These are phyloP conservation scores for Globisporangium echinulatum DNA, from an alignment of 352 stramenopile species.

Conservation along the genomic window DNA sequence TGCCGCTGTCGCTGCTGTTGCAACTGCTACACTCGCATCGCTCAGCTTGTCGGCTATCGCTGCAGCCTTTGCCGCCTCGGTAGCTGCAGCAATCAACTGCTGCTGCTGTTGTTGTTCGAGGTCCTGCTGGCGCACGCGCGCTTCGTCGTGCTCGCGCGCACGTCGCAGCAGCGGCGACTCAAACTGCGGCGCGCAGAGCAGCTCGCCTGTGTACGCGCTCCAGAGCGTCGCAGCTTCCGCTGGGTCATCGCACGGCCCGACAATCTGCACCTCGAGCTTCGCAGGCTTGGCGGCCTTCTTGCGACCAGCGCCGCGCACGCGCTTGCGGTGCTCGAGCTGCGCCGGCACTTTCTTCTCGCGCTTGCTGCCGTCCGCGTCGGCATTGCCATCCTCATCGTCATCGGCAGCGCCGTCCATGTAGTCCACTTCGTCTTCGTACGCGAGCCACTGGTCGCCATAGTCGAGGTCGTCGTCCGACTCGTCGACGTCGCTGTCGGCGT, in stretches of 20 bases:
- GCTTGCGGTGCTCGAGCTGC: conserved; percentile 44
- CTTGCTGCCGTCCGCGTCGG: conserved; percentile 17
- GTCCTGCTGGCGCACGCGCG: conserved; percentile 23
- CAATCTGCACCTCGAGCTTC: conserved; percentile 58
- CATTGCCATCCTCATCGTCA: conserved; percentile 10
- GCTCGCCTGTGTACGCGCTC: conserved; percentile 15
- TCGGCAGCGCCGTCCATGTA: conserved; percentile 54
- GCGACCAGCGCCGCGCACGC: conserved; percentile 17
- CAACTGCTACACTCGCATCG: conserved; percentile 15
- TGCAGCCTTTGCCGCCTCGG: conserved; percentile 6
- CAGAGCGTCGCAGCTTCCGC: conserved; percentile 12
- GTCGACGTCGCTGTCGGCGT: conserved; percentile 59
- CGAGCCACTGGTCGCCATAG: conserved; percentile 81
- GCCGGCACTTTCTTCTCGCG: conserved; percentile 49
- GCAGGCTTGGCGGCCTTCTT: conserved; percentile 58
- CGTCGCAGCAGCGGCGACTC: conserved; percentile 45
- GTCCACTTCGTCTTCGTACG: conserved; percentile 85
- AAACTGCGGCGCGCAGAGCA: conserved; percentile 29
- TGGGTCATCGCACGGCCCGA: conserved; percentile 27
- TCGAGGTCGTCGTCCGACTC: conserved; percentile 78
- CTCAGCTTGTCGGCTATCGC: background rate
- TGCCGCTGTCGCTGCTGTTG: conserved; percentile 14
- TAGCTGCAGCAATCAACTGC: conserved; percentile 10
- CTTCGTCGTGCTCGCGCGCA: conserved; percentile 34
- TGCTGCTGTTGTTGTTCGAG: conserved; percentile 22